These are phyloP conservation scores for Boletus barrowsii DNA, from an alignment of 768 basidiomycete species.

Conservation along the genomic window DNA sequence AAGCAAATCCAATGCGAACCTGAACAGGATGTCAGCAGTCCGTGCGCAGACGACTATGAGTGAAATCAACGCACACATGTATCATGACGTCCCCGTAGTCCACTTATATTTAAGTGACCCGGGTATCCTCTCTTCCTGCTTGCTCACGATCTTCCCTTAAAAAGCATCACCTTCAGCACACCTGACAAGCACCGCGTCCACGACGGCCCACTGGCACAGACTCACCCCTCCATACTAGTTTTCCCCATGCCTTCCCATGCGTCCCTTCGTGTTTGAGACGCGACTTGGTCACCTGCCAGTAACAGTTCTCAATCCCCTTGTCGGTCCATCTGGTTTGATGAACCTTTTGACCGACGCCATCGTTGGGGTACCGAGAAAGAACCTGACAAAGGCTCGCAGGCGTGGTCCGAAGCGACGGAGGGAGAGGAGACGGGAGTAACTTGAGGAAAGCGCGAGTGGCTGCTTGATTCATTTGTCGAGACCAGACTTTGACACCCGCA, in stretches of 20 bases:
- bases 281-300: constrained; percentile 73
- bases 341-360: constrained; percentile 65
- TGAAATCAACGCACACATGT: constrained; percentile 3
- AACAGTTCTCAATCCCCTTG: constrained; percentile 65
- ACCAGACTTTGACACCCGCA: not conserved
- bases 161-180: constrained; percentile 7
- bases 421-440: constrained; percentile 55
- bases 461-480: constrained; percentile 23
- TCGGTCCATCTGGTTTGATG: constrained; percentile 71
- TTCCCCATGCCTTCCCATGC: constrained; percentile 84
- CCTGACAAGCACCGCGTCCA: not conserved
- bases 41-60: not conserved
- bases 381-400: constrained; percentile 70
- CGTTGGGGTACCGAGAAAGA: constrained; percentile 62
- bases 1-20: not conserved
- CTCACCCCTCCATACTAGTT: constrained; percentile 75
- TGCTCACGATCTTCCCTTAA: constrained; percentile 60
- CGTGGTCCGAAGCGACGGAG: constrained; percentile 54
- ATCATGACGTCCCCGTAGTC: constrained; percentile 48
- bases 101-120: constrained; percentile 77
- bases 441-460: constrained; percentile 42
- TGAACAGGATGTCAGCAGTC: constrained; percentile 1
- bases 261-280: constrained; percentile 68
- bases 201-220: constrained; percentile 1
- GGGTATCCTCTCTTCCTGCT: constrained; percentile 58